Percentiles rank a stretch among this genome's conserved stretches.
Evolutionary conservation across 129 eudicot genomes (phyloP).

Genomic region (Rutidosis leptorrhynchoides): DNA sequence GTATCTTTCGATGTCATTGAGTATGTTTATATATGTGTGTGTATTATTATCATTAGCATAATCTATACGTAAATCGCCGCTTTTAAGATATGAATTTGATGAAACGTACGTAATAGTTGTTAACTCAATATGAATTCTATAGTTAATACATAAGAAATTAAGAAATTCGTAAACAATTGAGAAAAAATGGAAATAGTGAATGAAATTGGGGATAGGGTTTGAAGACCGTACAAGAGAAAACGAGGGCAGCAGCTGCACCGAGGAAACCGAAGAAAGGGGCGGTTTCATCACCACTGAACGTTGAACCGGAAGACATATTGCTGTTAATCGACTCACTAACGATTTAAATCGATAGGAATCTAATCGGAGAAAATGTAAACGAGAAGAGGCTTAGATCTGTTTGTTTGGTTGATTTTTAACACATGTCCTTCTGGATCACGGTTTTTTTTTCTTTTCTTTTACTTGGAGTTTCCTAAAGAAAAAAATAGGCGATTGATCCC

Average conservation of each 20-base stretch:
- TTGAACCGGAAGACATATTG: slow-evolving; percentile 43
- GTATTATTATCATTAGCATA: too few species aligned
- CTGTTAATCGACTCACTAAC: neutral
- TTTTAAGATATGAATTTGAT: neutral
- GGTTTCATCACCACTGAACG: slow-evolving; percentile 60
- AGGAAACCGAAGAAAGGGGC: slow-evolving; percentile 61
- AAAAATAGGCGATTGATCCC: too few species aligned
- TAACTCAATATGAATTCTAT: neutral
- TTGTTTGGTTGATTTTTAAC: too few species aligned
- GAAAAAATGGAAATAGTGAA: neutral
- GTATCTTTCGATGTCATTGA: neutral
- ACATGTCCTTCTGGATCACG: too few species aligned
- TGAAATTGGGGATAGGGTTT: slow-evolving; percentile 26
- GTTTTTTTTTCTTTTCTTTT: too few species aligned
- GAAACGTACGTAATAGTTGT: neutral
- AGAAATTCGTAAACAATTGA: neutral
- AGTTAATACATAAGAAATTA: neutral
- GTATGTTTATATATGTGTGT: too few species aligned
- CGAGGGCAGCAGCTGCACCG: slow-evolving; percentile 49
- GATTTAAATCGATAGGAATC: slow-evolving; percentile 27
- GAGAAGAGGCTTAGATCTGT: slow-evolving; percentile 11
- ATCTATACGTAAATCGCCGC: neutral
- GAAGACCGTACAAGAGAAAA: slow-evolving; percentile 47
- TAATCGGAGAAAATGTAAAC: slow-evolving; percentile 19
- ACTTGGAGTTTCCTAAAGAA: too few species aligned